These are phyloP conservation scores for Trichoderma afroharzianum DNA, from an alignment of 2,329 filamentous ascomycete species.

Conservation along the genomic window DNA sequence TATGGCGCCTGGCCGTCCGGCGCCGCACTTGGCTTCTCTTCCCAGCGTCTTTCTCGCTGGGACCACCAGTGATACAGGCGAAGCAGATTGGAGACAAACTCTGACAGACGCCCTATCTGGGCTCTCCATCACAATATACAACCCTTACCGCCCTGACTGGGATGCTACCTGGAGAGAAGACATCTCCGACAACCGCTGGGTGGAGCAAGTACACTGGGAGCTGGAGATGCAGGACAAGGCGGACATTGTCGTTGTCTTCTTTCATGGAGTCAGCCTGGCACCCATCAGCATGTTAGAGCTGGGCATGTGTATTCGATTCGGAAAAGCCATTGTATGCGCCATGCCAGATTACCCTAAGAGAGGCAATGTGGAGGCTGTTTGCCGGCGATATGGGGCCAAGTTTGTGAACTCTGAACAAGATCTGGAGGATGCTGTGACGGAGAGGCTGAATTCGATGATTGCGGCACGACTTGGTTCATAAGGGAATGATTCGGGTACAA, in stretches of 20 bases:
- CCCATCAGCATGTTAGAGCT: conserved; percentile 60
- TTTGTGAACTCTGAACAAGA: conserved; percentile 41
- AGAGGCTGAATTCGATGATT: conserved; percentile 19
- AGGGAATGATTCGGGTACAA: too few species aligned
- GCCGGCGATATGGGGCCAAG: conserved; percentile 43
- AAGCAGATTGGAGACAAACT: conserved; percentile 49
- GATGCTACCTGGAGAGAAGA: conserved; percentile 51
- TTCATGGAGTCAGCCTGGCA: conserved; percentile 49
- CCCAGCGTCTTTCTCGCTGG: conserved; percentile 56
- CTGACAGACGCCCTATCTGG: conserved; percentile 41
- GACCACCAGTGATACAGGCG: conserved; percentile 43
- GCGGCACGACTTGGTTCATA: neutral
- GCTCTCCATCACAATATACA: conserved; percentile 51
- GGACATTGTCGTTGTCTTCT: conserved; percentile 54
- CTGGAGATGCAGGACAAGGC: conserved; percentile 52
- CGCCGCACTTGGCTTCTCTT: conserved; percentile 15
- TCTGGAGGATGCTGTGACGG: conserved; percentile 35
- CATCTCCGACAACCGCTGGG: conserved; percentile 43
- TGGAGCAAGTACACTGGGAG: conserved; percentile 59
- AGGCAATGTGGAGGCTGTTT: conserved; percentile 60
- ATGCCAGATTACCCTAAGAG: conserved; percentile 50
- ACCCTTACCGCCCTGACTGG: conserved; percentile 57
- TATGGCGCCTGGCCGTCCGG: conserved; percentile 25
- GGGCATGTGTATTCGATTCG: conserved; percentile 46
- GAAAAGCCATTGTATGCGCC: conserved; percentile 52